Evolutionary conservation across 768 basidiomycete species (phyloP).

Genomic region (Tephrocybe rancida): DNA sequence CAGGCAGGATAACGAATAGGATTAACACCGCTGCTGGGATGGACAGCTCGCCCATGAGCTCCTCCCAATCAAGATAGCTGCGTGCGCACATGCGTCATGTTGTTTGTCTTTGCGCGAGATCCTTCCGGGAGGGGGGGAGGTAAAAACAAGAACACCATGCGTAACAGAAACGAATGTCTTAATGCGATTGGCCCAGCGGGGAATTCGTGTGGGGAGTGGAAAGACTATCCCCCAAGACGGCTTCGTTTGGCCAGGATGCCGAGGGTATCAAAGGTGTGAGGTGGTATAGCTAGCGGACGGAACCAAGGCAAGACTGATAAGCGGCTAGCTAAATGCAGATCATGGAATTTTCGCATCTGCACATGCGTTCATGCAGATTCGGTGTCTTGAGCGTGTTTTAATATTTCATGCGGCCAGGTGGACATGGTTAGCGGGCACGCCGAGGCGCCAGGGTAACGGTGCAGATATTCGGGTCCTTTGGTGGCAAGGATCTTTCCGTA

Average conservation of each 20-base stretch:
- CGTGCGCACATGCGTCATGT: neutral
- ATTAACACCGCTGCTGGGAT: no score
- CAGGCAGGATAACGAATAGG: no score
- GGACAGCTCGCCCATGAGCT: no score
- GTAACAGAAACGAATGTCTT: neutral
- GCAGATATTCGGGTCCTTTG: neutral
- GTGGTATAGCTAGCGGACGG: conserved; percentile 13
- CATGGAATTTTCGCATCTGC: no score
- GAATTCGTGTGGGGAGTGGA: neutral
- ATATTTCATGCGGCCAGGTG: neutral
- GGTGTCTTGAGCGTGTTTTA: no score
- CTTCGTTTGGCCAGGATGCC: no score
- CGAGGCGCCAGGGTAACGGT: neutral
- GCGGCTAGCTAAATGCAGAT: no score
- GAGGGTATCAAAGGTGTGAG: no score
- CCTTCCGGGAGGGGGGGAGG: conserved; percentile 3
- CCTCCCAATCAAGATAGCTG: no score
- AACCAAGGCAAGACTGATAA: no score
- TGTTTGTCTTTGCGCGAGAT: conserved; percentile 5
- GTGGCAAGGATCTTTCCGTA: neutral
- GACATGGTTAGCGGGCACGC: neutral
- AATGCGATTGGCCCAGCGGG: conserved; percentile 1
- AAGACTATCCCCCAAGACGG: no score
- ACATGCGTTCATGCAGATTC: no score
- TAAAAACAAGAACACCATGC: neutral